Conservation (phyloP, 805 yeast species). For the Alloascoidea hylecoeti region DNA sequence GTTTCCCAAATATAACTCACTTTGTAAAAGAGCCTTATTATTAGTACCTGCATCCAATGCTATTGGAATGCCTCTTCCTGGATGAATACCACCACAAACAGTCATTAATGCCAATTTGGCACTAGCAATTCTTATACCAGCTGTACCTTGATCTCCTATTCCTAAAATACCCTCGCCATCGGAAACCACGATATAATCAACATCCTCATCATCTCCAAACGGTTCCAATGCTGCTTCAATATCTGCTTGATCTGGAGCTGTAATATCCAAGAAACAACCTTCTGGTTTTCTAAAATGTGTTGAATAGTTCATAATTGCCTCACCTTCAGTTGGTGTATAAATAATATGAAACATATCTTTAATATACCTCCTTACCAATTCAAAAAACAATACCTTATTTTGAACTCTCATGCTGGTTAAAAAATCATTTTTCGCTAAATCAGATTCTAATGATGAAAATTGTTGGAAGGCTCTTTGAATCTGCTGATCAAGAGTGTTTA, state of each 20-base stretch:
- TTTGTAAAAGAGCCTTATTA: slow-evolving; percentile 48
- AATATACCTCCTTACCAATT: slow-evolving; percentile 75
- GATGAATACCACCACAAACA: slow-evolving; percentile 77
- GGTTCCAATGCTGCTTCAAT: slow-evolving; percentile 64
- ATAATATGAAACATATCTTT: slow-evolving; percentile 43
- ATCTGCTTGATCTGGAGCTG: slow-evolving; percentile 47
- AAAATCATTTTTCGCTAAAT: slow-evolving; percentile 85
- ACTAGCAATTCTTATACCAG: slow-evolving; percentile 70
- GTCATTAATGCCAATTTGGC: slow-evolving; percentile 80
- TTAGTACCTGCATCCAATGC: slow-evolving; percentile 76
- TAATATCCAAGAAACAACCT: slow-evolving; percentile 86
- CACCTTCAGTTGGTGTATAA: slow-evolving; percentile 51
- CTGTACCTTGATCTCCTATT: slow-evolving; percentile 84
- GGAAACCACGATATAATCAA: slow-evolving; percentile 78
- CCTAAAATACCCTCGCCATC: slow-evolving; percentile 85
- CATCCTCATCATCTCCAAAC: slow-evolving; percentile 80
- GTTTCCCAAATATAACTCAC: slow-evolving; percentile 89
- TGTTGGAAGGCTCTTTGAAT: slow-evolving; percentile 87
- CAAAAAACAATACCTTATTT: slow-evolving; percentile 81
- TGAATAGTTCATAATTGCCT: slow-evolving; percentile 88
- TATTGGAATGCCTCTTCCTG: slow-evolving; percentile 72
- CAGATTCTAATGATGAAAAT: slow-evolving; percentile 61
- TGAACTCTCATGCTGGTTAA: slow-evolving; percentile 86
- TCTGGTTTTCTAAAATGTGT: slow-evolving; percentile 89
- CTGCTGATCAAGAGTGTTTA: slow-evolving; percentile 79